Percentiles rank a stretch among this genome's conserved stretches.
phyloP scores from a whole-genome alignment of 441 rosid species.

The Arabidopsis hybrid region DNA sequence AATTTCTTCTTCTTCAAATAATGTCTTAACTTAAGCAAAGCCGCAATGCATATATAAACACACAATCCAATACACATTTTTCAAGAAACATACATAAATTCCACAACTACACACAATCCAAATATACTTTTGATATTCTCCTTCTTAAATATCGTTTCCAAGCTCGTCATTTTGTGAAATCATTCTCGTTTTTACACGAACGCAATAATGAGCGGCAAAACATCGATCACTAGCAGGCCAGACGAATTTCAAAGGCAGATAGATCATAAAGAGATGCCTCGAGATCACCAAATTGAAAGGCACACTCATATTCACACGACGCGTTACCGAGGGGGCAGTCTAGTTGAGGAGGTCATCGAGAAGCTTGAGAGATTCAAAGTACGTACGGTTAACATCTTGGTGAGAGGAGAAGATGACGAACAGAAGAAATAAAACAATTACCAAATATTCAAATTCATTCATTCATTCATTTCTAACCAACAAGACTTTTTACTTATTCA shows the following conservation, averaged over 20 bases:
- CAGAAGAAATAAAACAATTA: conserved; percentile 25
- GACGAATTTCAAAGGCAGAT: background rate
- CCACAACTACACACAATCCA: conserved; percentile 6
- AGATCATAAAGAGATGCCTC: conserved; percentile 6
- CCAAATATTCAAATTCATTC: background rate
- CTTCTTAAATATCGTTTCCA: conserved; percentile 10
- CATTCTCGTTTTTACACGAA: background rate
- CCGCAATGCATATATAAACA: background rate
- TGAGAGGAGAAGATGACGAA: conserved; percentile 34
- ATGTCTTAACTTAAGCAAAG: background rate
- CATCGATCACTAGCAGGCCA: conserved; percentile 9
- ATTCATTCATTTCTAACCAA: conserved; percentile 29
- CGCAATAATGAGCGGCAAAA: conserved; percentile 3
- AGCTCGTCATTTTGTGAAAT: conserved; percentile 7
- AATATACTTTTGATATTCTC: conserved; percentile 7
- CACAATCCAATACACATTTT: conserved; percentile 17
- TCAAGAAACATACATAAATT: conserved; percentile 6
- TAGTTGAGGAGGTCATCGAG: conserved; percentile 15
- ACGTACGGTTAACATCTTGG: conserved; percentile 39
- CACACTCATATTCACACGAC: conserved; percentile 9
- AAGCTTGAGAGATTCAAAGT: conserved; percentile 46
- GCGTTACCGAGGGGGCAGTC: conserved; percentile 40
- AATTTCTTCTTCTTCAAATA: background rate
- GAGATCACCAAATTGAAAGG: conserved; percentile 9
- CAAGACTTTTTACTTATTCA: background rate